phyloP scores from a whole-genome alignment of 2,329 filamentous ascomycete genomes.

The Aspergillus pseudonomiae region DNA sequence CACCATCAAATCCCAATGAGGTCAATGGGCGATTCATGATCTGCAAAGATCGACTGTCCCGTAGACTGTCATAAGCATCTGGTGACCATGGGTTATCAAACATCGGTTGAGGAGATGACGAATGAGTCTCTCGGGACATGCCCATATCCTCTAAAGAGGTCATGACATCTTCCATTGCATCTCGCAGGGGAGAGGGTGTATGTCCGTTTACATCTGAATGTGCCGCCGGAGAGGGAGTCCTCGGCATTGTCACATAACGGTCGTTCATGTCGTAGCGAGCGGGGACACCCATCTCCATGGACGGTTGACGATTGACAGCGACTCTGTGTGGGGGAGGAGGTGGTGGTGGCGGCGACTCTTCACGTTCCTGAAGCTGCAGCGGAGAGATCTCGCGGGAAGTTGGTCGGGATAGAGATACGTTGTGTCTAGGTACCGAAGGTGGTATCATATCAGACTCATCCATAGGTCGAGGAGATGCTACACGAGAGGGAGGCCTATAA shows the following conservation, averaged over 20 bases:
- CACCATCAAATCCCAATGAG: slow-evolving; percentile 68
- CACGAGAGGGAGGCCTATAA: slow-evolving; percentile 16
- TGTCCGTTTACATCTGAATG: slow-evolving; percentile 66
- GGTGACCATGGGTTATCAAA: slow-evolving; percentile 78
- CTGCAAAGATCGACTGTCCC: slow-evolving; percentile 35
- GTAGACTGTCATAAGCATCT: slow-evolving; percentile 72
- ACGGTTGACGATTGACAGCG: slow-evolving; percentile 49
- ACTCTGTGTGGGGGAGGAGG: slow-evolving; percentile 78
- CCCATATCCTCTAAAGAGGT: slow-evolving; percentile 89
- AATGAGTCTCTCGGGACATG: slow-evolving; percentile 56
- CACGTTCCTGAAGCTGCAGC: slow-evolving; percentile 51
- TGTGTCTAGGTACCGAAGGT: slow-evolving; percentile 17
- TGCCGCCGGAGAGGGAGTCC: slow-evolving; percentile 53
- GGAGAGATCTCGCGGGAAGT: slow-evolving; percentile 31
- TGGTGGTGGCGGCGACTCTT: slow-evolving; percentile 78
- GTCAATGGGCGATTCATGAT: slow-evolving; percentile 65
- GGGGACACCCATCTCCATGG: slow-evolving; percentile 32
- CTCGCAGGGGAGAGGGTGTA: slow-evolving; percentile 88
- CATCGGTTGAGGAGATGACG: slow-evolving; percentile 58
- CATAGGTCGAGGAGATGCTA: slow-evolving; percentile 17
- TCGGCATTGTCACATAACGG: slow-evolving; percentile 40
- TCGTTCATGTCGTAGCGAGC: slow-evolving; percentile 45
- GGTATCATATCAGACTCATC: slow-evolving; percentile 13
- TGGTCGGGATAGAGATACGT: slow-evolving; percentile 12
- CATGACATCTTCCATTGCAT: slow-evolving; percentile 98